Conservation (phyloP, 164 flowering plant genomes). For the Vitis rupestris region DNA sequence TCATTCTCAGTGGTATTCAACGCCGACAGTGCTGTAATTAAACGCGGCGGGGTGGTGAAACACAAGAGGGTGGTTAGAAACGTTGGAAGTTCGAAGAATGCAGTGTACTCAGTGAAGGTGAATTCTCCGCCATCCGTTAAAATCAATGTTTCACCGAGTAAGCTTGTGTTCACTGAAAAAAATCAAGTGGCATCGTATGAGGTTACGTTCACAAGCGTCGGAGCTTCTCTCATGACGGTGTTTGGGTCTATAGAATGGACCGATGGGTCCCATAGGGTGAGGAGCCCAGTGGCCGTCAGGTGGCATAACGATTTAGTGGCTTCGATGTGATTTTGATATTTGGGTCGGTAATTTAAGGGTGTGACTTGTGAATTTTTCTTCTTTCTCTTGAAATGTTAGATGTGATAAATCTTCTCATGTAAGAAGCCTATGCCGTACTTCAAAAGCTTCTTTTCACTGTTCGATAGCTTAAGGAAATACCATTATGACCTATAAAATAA, state of each 20-base stretch:
- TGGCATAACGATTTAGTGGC: conserved; percentile 32
- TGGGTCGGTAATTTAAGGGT: too few relatives aligned
- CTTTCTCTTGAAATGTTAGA: too few relatives aligned
- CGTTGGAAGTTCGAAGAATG: conserved; percentile 53
- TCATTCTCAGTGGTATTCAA: conserved; percentile 72
- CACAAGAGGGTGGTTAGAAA: conserved; percentile 69
- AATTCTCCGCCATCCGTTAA: conserved; percentile 49
- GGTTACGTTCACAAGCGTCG: conserved; percentile 45
- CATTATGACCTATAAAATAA: too few relatives aligned
- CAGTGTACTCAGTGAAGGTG: conserved; percentile 61
- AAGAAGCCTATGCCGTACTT: too few relatives aligned
- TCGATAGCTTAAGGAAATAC: too few relatives aligned
- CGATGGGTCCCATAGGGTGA: conserved; percentile 67
- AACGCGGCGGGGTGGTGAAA: conserved; percentile 22
- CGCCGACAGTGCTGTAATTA: neutral
- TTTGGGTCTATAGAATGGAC: conserved; percentile 81
- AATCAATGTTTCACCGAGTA: conserved; percentile 55
- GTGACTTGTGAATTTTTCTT: too few relatives aligned
- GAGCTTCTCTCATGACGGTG: conserved; percentile 1
- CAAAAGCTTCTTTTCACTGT: too few relatives aligned
- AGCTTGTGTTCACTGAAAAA: conserved; percentile 55
- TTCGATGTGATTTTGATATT: conserved; percentile 19
- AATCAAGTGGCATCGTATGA: conserved; percentile 45
- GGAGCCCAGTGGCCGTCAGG: conserved; percentile 73
- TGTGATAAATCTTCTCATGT: too few relatives aligned